phyloP scores from a whole-genome alignment of 2,329 filamentous ascomycete species.

The Calonectria fujianensis region DNA sequence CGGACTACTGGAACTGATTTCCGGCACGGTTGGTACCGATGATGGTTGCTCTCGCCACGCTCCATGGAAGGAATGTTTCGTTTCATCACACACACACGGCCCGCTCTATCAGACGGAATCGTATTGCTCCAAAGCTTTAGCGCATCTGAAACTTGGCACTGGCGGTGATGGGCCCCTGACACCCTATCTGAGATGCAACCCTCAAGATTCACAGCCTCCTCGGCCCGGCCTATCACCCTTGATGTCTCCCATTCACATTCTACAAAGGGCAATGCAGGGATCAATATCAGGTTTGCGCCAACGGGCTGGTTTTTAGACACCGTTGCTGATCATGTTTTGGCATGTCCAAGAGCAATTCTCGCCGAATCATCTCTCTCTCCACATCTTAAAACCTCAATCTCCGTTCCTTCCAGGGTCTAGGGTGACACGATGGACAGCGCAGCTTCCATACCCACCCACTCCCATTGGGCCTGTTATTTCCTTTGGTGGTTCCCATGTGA shows the following conservation, averaged over 20 bases:
- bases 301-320: not conserved
- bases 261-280: conserved; percentile 18
- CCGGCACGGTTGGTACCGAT: not conserved
- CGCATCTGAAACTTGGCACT: conserved; percentile 31
- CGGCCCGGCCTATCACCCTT: not conserved
- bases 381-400: not conserved
- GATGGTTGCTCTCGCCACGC: not conserved
- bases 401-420: conserved; percentile 2
- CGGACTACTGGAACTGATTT: not conserved
- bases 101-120: conserved; percentile 19
- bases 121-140: conserved; percentile 1
- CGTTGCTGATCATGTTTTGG: not conserved
- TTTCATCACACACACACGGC: conserved; percentile 23
- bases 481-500: not conserved
- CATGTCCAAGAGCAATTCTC: not conserved
- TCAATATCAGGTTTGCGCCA: conserved; percentile 27
- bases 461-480: not conserved
- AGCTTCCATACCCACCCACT: not conserved
- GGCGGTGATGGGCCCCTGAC: conserved; percentile 17
- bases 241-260: not conserved
- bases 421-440: not conserved
- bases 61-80: not conserved
- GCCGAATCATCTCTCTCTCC: not conserved
- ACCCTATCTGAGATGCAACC: conserved; percentile 15
- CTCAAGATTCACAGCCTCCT: not conserved